Evolutionary conservation across 768 basidiomycete genomes (phyloP).

Genomic region (Sarcodon aspratus): DNA sequence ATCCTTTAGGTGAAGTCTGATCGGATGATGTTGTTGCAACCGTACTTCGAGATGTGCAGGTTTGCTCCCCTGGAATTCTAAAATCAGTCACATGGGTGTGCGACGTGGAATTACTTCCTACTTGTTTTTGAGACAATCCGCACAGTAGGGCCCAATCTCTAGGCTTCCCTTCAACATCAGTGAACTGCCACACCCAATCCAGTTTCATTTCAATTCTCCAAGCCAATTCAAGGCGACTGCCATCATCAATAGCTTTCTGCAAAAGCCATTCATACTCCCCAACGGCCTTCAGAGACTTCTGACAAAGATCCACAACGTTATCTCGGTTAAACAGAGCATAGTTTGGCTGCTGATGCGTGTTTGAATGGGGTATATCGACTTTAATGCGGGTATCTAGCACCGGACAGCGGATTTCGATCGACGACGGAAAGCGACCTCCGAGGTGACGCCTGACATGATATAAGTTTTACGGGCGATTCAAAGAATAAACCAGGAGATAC

Average conservation of each 20-base stretch:
- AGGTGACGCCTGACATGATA: conserved; percentile 44
- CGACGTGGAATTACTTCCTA: conserved; percentile 17
- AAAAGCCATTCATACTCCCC: conserved; percentile 55
- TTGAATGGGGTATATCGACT: conserved; percentile 51
- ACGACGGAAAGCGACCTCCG: conserved; percentile 58
- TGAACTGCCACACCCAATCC: conserved; percentile 81
- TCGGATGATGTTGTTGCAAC: conserved; percentile 57
- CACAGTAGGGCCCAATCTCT: conserved; percentile 68
- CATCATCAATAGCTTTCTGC: conserved; percentile 38
- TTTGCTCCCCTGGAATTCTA: conserved; percentile 20
- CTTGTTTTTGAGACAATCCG: conserved; percentile 66
- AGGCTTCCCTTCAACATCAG: conserved; percentile 46
- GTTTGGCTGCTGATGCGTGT: conserved; percentile 24
- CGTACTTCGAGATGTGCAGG: conserved; percentile 64
- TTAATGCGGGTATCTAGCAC: conserved; percentile 53
- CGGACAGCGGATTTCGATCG: conserved; percentile 64
- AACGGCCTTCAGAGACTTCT: conserved; percentile 39
- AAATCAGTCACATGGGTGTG: conserved; percentile 1
- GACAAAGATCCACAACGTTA: conserved; percentile 55
- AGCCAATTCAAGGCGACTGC: conserved; percentile 56
- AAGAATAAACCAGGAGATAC: conserved; percentile 21
- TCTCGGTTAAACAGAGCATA: conserved; percentile 44
- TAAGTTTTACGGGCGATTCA: neutral
- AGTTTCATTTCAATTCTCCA: conserved; percentile 68
- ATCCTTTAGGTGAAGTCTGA: conserved; percentile 28